Evolutionary conservation across 129 eudicot species (phyloP).

Genomic region (Chrysanthemum lavandulifolium): DNA sequence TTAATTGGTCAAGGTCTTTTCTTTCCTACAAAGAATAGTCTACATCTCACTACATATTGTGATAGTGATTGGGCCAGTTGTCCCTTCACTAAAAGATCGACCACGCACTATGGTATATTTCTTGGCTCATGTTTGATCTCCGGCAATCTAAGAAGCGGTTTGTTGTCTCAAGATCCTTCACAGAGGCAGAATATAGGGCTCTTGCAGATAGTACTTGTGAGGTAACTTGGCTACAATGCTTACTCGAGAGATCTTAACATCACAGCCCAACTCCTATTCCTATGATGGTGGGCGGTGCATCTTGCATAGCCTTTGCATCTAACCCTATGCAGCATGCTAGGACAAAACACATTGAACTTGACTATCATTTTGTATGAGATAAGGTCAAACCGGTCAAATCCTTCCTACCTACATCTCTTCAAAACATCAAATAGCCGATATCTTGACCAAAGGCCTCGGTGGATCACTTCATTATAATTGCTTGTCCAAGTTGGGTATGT

Average conservation of each 20-base stretch:
- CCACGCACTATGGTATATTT: too few relatives aligned
- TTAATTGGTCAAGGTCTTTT: neutral
- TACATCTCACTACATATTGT: too few relatives aligned
- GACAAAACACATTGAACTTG: neutral
- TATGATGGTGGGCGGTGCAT: neutral
- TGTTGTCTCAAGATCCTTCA: too few relatives aligned
- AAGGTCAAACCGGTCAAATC: neutral
- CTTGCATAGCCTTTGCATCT: neutral
- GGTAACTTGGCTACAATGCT: neutral
- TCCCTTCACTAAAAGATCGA: too few relatives aligned
- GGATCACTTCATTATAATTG: neutral
- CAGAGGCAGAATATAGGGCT: too few relatives aligned
- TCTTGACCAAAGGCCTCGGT: neutral
- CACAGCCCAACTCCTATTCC: neutral
- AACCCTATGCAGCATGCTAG: neutral
- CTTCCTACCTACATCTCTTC: neutral
- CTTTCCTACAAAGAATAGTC: too few relatives aligned
- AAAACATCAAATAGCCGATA: neutral
- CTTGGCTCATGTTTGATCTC: too few relatives aligned
- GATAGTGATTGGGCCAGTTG: too few relatives aligned
- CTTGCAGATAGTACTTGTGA: neutral
- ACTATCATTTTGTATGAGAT: neutral
- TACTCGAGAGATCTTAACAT: neutral
- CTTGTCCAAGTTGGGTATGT: neutral
- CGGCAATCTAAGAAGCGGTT: too few relatives aligned